A percentile compares a stretch with the other conserved stretches of the same genome.
Evolutionary conservation across 2,329 filamentous ascomycete genomes (phyloP).

Genomic region (Fusarium incarnatum): DNA sequence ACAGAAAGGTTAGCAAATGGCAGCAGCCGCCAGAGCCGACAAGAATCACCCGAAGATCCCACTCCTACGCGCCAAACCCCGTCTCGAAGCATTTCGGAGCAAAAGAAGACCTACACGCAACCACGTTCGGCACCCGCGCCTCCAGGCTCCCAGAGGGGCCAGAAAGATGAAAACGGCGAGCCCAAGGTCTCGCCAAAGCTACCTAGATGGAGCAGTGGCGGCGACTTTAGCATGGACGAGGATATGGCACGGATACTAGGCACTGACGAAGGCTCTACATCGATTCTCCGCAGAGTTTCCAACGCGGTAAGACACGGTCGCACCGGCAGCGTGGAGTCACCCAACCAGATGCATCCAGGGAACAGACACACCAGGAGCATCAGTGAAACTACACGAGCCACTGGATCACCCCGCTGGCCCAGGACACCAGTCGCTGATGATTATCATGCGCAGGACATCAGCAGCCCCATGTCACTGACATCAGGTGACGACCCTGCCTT

Average conservation of each 20-base stretch:
- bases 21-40: constrained; percentile 38
- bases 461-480: constrained; percentile 75
- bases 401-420: constrained; percentile 76
- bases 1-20: constrained; percentile 44
- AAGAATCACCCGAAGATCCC: constrained; percentile 42
- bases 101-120: constrained; percentile 63
- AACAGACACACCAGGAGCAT: constrained; percentile 69
- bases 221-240: constrained; percentile 93
- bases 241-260: constrained; percentile 92
- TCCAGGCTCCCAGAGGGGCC: constrained; percentile 51
- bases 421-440: constrained; percentile 73
- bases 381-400: constrained; percentile 73
- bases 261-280: constrained; percentile 80
- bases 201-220: constrained; percentile 80
- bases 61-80: constrained; percentile 40
- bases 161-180: constrained; percentile 55
- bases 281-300: constrained; percentile 87
- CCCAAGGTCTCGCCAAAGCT: constrained; percentile 73
- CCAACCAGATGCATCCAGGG: constrained; percentile 57
- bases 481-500: constrained; percentile 74
- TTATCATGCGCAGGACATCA: constrained; percentile 69
- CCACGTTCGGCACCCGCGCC: constrained; percentile 67
- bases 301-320: constrained; percentile 94
- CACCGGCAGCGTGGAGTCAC: constrained; percentile 79
- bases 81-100: constrained; percentile 39